Evolutionary conservation across 2,329 filamentous ascomycete genomes (phyloP), one percentile per base, ranked within the genome.

Genomic region (Alternaria solani): DNA sequence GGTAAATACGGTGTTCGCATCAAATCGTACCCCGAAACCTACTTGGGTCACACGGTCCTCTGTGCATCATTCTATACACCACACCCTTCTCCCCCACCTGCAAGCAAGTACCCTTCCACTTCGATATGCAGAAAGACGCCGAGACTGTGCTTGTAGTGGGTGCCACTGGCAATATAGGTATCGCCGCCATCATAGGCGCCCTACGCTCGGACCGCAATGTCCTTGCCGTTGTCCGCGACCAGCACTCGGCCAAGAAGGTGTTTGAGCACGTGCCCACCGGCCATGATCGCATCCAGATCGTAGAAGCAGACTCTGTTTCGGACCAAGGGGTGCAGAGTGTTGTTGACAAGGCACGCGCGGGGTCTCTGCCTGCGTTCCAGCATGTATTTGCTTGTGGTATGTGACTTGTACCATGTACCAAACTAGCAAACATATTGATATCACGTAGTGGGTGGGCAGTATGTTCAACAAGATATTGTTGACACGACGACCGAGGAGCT

Each of bases 81-180:
- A n/a, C n/a, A n/a, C n/a, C n/a, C n/a, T n/a, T n/a, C n/a, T n/a
- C n/a, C n/a, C n/a, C n/a, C n/a, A n/a, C n/a, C n/a, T n/a, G n/a
- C n/a, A n/a, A n/a, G n/a, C n/a, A n/a, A n/a, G n/a, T n/a, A n/a
- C n/a, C n/a, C n/a, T n/a, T n/a, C n/a, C n/a, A n/a, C n/a, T n/a
- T n/a, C n/a, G n/a, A n/a, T n/a, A n/a, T n/a, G n/a, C n/a, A n/a
- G n/a, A n/a, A n/a, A n/a, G 28, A 20, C 30, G 20, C 46, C 46
- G 46, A 49, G 18, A 62, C 62, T 12, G 34, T 64, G n/a, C 53
- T 64, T 4, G 32, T 64, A n/a, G 36, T 64, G 18, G 59, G 59
- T 7, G 28, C 55, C 2, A 64, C 59, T 28, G 48, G 55, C 48
- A 58, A 58, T 30, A 58, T 51, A 14, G 55, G 55, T n/a, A 52